Evolutionary conservation across 2,329 filamentous ascomycete genomes (phyloP).

Genomic region (Didymella glomerata): DNA sequence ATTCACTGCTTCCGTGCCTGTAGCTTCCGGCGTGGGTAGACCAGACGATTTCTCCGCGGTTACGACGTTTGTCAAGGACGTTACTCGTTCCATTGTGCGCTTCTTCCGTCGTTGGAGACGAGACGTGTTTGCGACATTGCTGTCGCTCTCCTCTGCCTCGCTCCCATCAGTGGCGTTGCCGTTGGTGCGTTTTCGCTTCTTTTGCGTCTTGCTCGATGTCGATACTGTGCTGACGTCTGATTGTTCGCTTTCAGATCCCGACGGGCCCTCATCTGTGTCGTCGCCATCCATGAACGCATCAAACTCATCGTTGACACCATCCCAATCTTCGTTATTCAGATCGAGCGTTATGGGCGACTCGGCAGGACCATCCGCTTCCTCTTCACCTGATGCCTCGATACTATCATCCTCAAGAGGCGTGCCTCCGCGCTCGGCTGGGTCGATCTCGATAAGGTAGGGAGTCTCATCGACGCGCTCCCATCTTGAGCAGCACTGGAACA

Average conservation of each 20-base stretch:
- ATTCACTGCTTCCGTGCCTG: constrained; percentile 41
- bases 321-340: constrained; percentile 50
- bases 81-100: constrained; percentile 57
- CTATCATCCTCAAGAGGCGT: constrained; percentile 54
- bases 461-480: constrained; percentile 84
- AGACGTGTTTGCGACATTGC: constrained; percentile 48
- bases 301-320: constrained; percentile 72
- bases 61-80: constrained; percentile 56
- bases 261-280: constrained; percentile 46
- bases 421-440: constrained; percentile 66
- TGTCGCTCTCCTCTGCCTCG: constrained; percentile 55
- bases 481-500: constrained; percentile 81
- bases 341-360: constrained; percentile 39
- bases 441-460: constrained; percentile 79
- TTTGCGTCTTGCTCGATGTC: constrained; percentile 35
- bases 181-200: constrained; percentile 49
- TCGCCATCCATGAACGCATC: constrained; percentile 72
- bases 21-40: constrained; percentile 52
- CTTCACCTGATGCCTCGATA: constrained; percentile 51
- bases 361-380: constrained; percentile 43
- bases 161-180: constrained; percentile 43
- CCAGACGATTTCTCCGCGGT: constrained; percentile 52
- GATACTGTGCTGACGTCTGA: constrained; percentile 41
- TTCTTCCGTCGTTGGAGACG: constrained; percentile 59
- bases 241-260: constrained; percentile 46